A percentile compares a stretch with the other conserved stretches of the same genome.
Evolutionary conservation across 108 stramenopile species (phyloP).

Genomic region (Aurantiochytrium sp.): DNA sequence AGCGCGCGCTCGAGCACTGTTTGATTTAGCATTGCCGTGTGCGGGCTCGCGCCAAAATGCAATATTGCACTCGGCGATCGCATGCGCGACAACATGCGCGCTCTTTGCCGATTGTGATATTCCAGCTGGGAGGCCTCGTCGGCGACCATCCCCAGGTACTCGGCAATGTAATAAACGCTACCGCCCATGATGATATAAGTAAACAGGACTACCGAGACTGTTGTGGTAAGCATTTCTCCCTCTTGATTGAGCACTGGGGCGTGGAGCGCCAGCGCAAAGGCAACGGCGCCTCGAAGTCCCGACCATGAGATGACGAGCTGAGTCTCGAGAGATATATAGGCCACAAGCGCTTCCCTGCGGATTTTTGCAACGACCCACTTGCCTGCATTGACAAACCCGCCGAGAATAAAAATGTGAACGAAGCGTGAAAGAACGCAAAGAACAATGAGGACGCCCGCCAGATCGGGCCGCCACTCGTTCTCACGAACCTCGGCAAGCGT

Average conservation of each 20-base stretch:
- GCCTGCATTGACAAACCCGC: neutral
- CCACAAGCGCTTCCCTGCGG: neutral
- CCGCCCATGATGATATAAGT: neutral
- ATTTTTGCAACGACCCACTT: neutral
- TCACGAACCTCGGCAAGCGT: neutral
- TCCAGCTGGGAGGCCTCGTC: neutral
- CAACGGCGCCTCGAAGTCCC: neutral
- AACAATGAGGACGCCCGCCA: neutral
- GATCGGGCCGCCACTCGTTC: neutral
- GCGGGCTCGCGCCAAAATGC: neutral
- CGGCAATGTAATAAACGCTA: neutral
- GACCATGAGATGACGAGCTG: neutral
- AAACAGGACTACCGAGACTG: neutral
- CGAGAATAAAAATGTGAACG: neutral
- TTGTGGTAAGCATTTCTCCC: neutral
- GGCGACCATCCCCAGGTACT: neutral
- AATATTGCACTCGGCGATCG: neutral
- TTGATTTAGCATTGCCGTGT: neutral
- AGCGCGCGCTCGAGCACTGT: neutral
- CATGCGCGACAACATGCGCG: neutral
- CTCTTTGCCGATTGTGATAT: neutral
- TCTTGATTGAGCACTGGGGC: neutral
- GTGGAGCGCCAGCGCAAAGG: neutral
- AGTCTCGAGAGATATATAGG: neutral
- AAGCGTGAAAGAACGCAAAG: neutral